Evolutionary conservation across 345 rosid species (phyloP).

Genomic region (Draba incana): DNA sequence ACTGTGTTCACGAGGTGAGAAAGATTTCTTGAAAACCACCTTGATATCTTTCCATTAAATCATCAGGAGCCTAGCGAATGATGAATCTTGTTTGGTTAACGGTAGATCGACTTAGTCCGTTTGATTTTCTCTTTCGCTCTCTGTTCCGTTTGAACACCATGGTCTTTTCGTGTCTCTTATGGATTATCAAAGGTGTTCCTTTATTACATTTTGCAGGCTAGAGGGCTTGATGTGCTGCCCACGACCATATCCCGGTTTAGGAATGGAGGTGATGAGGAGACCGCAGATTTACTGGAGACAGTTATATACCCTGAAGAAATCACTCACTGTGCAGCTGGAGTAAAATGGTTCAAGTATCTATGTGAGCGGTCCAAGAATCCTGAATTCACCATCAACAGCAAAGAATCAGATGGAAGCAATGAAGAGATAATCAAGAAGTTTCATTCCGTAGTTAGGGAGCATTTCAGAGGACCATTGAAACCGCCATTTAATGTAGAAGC

Average conservation of each 20-base stretch:
- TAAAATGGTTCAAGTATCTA: constrained; percentile 85
- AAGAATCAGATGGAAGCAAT: constrained; percentile 33
- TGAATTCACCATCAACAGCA: constrained; percentile 22
- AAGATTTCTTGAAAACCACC: neutral
- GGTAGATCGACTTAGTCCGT: too few relatives aligned
- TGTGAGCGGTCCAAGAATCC: constrained; percentile 54
- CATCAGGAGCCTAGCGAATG: neutral
- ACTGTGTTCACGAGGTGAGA: constrained; percentile 87
- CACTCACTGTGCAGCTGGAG: constrained; percentile 95
- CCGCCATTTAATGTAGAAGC: constrained; percentile 90
- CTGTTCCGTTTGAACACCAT: neutral
- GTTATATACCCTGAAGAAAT: constrained; percentile 89
- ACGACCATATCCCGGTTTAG: constrained; percentile 82
- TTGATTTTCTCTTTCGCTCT: neutral
- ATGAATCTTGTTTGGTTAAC: neutral
- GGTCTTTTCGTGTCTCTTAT: neutral
- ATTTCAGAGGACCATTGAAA: constrained; percentile 94
- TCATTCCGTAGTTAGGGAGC: constrained; percentile 61
- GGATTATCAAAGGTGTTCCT: neutral
- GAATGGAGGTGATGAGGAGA: constrained; percentile 76
- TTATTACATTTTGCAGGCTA: constrained; percentile 54
- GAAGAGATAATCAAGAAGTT: constrained; percentile 67
- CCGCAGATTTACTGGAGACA: constrained; percentile 70
- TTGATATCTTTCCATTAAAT: neutral
- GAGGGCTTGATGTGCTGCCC: constrained; percentile 93